Conservation (phyloP, 2,329 filamentous ascomycete species). For the Fusarium burgessii region DNA sequence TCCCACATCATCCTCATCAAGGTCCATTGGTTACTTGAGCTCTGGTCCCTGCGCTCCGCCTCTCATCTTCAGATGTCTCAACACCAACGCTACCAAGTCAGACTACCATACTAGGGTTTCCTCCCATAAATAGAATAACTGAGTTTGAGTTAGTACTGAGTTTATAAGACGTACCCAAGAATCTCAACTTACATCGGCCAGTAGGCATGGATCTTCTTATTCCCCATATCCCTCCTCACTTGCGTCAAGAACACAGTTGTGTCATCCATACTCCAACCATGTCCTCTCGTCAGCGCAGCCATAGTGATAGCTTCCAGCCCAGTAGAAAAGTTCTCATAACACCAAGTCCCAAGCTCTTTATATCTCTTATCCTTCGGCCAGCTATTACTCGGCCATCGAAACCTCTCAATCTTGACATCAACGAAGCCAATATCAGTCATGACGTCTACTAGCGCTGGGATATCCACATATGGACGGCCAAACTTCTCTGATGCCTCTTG, state of each 20-base stretch:
- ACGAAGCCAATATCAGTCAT: neutral
- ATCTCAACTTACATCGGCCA: neutral
- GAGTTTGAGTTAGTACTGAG: neutral
- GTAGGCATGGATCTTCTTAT: neutral
- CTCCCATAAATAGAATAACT: neutral
- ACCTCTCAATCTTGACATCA: neutral
- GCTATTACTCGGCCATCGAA: neutral
- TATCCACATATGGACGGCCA: neutral
- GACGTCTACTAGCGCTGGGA: neutral
- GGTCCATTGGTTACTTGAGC: too few relatives aligned
- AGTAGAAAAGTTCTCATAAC: neutral
- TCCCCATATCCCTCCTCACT: neutral
- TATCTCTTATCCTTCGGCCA: neutral
- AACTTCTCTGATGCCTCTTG: neutral
- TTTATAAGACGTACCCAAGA: accelerated
- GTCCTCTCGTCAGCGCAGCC: neutral
- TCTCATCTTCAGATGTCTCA: too few relatives aligned
- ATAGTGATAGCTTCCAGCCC: neutral
- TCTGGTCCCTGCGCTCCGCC: too few relatives aligned
- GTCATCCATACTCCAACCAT: neutral
- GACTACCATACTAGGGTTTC: neutral
- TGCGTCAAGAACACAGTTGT: neutral
- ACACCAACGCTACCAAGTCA: too few relatives aligned
- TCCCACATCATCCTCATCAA: too few relatives aligned
- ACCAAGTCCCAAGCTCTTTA: neutral